These are phyloP conservation scores for Trametes cinnabarina DNA, from an alignment of 768 basidiomycete species.

Conservation along the genomic window DNA sequence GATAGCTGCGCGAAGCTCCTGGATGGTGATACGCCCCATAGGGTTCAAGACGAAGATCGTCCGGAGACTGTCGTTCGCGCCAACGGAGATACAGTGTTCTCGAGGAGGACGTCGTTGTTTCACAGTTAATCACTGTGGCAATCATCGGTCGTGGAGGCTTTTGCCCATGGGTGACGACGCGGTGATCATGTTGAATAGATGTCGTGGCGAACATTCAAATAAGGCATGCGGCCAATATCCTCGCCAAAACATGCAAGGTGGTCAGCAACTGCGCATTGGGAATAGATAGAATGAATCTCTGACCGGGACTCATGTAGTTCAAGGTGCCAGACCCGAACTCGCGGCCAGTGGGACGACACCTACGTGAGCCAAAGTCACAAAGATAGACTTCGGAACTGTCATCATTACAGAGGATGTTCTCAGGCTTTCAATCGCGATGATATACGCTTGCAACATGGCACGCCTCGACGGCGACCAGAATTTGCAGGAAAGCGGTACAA, in stretches of 20 bases:
- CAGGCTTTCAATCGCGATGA: constrained; percentile 99
- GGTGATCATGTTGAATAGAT: constrained; percentile 78
- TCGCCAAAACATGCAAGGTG: constrained; percentile 41
- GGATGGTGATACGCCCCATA: constrained; percentile 53
- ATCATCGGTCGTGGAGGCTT: constrained; percentile 46
- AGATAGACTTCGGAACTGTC: constrained; percentile 41
- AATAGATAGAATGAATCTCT: too few species aligned
- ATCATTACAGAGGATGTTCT: constrained; percentile 75
- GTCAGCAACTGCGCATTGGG: too few species aligned
- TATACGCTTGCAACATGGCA: constrained; percentile 59
- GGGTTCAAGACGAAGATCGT: constrained; percentile 69
- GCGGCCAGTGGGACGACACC: constrained; percentile 15
- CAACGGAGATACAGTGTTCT: constrained; percentile 47
- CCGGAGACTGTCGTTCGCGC: constrained; percentile 45
- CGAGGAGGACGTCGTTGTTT: constrained; percentile 53
- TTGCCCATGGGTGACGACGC: constrained; percentile 53
- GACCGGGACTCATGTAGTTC: constrained; percentile 25
- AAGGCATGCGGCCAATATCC: constrained; percentile 41
- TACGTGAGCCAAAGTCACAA: constrained; percentile 42
- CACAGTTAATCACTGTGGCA: constrained; percentile 47
- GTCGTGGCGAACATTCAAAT: constrained; percentile 64
- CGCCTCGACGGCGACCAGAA: constrained; percentile 51
- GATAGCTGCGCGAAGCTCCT: constrained; percentile 57
- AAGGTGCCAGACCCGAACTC: constrained; percentile 25
- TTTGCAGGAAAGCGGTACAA: constrained; percentile 42